Base-by-base conservation (phyloP, 2,329 filamentous ascomycete genomes). In the Podosphaera leucotricha region DNA sequence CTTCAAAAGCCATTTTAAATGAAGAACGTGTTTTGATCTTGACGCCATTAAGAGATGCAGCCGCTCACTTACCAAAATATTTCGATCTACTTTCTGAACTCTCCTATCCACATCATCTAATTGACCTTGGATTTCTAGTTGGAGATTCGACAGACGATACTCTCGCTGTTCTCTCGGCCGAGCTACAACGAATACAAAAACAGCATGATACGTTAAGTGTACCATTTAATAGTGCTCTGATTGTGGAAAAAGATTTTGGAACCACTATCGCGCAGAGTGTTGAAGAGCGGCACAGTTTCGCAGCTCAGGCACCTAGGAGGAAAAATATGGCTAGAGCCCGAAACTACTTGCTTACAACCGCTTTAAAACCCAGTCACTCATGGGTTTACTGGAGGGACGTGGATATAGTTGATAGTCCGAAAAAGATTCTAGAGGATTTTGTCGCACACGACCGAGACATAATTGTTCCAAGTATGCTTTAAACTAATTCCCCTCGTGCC, bases 341-440 rank as follows among this genome's bases (percentile, higher is more conserved):
- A 53, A 98, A 98, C 61, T 98, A 92, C 61, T 68, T 98, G 18
- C 72, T 98, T 1, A 73, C 76, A 26, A 69, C 83, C 0, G 79
- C 90, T 2, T 59, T 98, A 55, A 92, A 92, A 65, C 76, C 85
- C 0, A 85, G 95, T 48, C 90, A 98, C 59, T 87, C 85, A 7
- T 98, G 90, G 90, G 86, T 95, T 7, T 95, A 94, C 61, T 98
- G 90, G 90, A 75, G 90, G 47, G 90, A 98, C 60, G 86, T 93
- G 42, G 90, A 98, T 61, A 94, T 98, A 54, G 76, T 82, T 40
- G 86, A 98, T 57, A 92, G 80, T 59, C 84, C 87, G 1, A 70
- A 72, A 50, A 77, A 72, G 57, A 92, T 98, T 48, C 67, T 98
- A 28, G 86, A 98, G 64, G 90, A 98, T 56, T 92, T 98, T 53